A percentile compares a stretch with the other conserved stretches of the same genome.
Evolutionary conservation across 2,329 filamentous ascomycete genomes (phyloP).

Genomic region (Paramyrothecium sp.): DNA sequence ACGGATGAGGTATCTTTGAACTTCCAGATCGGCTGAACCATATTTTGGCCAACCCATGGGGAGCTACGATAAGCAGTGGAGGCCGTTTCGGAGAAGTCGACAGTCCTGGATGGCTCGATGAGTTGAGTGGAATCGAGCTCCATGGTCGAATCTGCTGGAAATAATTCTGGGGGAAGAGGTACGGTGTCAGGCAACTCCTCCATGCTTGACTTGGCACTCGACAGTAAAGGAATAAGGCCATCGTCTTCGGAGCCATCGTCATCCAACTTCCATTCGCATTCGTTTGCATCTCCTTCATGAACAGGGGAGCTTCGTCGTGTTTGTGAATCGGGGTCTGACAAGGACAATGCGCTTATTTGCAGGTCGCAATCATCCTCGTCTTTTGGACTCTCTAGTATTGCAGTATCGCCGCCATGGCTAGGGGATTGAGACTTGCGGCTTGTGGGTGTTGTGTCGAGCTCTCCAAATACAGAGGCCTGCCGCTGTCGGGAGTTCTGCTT

Average conservation of each 20-base stretch:
- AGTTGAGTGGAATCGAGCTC: background rate
- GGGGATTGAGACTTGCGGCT: constrained; percentile 19
- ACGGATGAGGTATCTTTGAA: constrained; percentile 10
- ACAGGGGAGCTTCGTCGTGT: constrained; percentile 29
- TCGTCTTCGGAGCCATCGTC: constrained; percentile 10
- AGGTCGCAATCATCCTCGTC: background rate
- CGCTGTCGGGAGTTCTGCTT: constrained; percentile 4
- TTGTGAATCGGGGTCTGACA: constrained; percentile 25
- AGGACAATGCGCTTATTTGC: constrained; percentile 8
- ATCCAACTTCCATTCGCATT: constrained; percentile 24
- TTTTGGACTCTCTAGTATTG: background rate
- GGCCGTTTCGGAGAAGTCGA: constrained; percentile 35
- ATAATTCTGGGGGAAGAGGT: no score
- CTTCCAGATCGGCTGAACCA: constrained; percentile 13
- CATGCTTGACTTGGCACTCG: constrained; percentile 19
- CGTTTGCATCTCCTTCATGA: constrained; percentile 3
- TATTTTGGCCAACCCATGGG: constrained; percentile 12
- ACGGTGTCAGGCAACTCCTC: constrained; percentile 27
- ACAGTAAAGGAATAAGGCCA: constrained; percentile 15
- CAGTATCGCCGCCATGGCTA: background rate
- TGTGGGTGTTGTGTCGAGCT: constrained; percentile 32
- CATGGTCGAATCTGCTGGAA: constrained; percentile 1
- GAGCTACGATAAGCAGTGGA: constrained; percentile 30
- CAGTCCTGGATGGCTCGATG: background rate
- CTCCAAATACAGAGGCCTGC: constrained; percentile 17